Evolutionary conservation across 2,329 filamentous ascomycete genomes (phyloP).

Genomic region (Chaetomium sp.): DNA sequence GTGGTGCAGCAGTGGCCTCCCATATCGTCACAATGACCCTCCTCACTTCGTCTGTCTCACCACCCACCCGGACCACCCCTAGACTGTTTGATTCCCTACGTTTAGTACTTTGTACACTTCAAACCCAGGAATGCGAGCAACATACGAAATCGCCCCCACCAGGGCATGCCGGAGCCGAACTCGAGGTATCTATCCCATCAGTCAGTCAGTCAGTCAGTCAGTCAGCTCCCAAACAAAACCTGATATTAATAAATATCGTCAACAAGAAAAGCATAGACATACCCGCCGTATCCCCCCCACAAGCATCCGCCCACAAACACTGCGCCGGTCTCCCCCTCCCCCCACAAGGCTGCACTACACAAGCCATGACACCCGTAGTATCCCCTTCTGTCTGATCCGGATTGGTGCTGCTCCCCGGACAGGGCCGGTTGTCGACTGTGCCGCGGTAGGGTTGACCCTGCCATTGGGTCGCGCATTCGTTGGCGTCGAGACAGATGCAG

Average conservation of each 20-base stretch:
- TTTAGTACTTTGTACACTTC: too few species aligned
- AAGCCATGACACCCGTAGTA: neutral
- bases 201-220: neutral
- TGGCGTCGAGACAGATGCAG: slow-evolving; percentile 1
- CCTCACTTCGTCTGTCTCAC: neutral
- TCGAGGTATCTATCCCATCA: neutral
- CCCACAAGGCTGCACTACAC: neutral
- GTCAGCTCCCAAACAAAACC: neutral
- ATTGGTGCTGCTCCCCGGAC: neutral
- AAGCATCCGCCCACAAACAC: slow-evolving; percentile 1
- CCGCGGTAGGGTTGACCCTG: neutral
- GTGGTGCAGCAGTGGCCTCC: too few species aligned
- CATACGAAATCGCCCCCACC: slow-evolving; percentile 1
- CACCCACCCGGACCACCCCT: neutral
- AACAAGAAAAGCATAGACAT: neutral
- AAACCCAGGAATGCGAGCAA: neutral
- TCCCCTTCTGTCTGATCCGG: neutral
- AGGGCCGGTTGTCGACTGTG: neutral
- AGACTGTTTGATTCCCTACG: too few species aligned
- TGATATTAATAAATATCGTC: neutral
- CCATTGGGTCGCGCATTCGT: neutral
- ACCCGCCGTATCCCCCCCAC: neutral
- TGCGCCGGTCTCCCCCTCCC: neutral
- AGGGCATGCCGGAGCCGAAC: neutral
- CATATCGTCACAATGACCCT: too few species aligned